Evolutionary conservation across 208 protist genomes (phyloP).

Genomic region (Tetramitus jugosus): DNA sequence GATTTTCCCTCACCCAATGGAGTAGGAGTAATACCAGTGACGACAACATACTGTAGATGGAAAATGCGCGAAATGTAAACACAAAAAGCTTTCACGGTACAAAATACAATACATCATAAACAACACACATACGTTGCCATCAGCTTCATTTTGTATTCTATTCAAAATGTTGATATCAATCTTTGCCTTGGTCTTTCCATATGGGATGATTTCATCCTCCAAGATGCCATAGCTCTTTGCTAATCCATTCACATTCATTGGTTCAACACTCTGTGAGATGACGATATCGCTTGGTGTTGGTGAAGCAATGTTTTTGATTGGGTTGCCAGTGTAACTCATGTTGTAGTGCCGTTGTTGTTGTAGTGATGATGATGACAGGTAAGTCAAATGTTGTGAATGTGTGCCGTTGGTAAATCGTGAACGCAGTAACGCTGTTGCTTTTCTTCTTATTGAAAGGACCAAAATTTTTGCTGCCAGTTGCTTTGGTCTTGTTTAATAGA

Average conservation of each 20-base stretch:
- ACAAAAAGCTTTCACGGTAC: too few species aligned
- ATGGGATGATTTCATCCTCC: constrained; percentile 20
- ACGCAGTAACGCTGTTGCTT: too few species aligned
- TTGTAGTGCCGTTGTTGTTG: too few species aligned
- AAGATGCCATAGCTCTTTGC: constrained; percentile 11
- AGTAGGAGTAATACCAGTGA: constrained; percentile 31
- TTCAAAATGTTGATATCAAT: constrained; percentile 10
- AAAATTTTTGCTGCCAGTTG: too few species aligned
- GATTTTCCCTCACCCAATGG: constrained; percentile 88
- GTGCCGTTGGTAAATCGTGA: too few species aligned
- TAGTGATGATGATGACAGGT: too few species aligned
- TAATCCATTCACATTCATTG: constrained; percentile 13
- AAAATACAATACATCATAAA: not conserved
- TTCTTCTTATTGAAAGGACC: too few species aligned
- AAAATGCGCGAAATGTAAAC: too few species aligned
- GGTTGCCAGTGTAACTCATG: not conserved
- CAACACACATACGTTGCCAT: constrained; percentile 1
- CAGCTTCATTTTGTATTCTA: not conserved
- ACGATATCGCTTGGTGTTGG: constrained; percentile 27
- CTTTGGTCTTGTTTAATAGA: too few species aligned
- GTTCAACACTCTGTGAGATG: constrained; percentile 18
- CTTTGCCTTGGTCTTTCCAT: constrained; percentile 27
- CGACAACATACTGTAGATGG: constrained; percentile 15
- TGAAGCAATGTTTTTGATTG: not conserved
- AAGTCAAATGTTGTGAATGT: too few species aligned